Evolutionary conservation across 805 yeast genomes (phyloP), one percentile per base, ranked within the genome.

Genomic region (Kockiozyma suomiensis): DNA sequence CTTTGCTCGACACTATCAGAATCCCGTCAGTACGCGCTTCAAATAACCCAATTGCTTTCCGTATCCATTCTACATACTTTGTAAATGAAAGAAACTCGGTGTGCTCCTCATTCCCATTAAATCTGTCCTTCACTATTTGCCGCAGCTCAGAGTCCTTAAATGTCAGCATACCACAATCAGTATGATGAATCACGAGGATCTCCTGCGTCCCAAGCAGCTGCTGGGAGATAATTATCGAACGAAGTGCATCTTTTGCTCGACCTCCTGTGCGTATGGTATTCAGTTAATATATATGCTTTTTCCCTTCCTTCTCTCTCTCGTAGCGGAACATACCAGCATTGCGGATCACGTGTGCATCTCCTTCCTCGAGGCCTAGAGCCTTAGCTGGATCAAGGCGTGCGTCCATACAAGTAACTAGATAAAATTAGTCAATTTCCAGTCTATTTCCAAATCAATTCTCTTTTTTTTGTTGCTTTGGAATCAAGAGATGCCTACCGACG

Each of bases 161-260:
- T 12, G 61, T 62, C 28, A 62, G 58, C 66, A 62, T 62, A 13
- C 66, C 66, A 54, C 66, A 62, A 50, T 62, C 66, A n/a, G 66
- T 60, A 25, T 62, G 65, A 45, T 62, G 66, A 38, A 62, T 61
- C 26, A 62, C 58, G 10, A 61, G 38, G 12, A 61, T 47, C 50
- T 62, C 66, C 40, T 54, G 45, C n/a, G 66, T 62, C 15, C 66
- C 66, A 10, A 62, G 66, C 37, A 62, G 56, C 33, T 62, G 66
- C 43, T 62, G 66, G 12, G 66, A 62, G 38, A 62, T 62, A 12
- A 62, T 51, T 17, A 62, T 40, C 49, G 66, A 62, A 8, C 66
- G 43, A 47, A 62, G 17, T 8, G 66, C 66, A 25, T 62, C 66
- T 40, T 46, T 23, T 10, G 61, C 60, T 17, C 66, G 46, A 13